phyloP scores from a whole-genome alignment of 1,284 basidiomycete species.

The Tylopilus sp. region DNA sequence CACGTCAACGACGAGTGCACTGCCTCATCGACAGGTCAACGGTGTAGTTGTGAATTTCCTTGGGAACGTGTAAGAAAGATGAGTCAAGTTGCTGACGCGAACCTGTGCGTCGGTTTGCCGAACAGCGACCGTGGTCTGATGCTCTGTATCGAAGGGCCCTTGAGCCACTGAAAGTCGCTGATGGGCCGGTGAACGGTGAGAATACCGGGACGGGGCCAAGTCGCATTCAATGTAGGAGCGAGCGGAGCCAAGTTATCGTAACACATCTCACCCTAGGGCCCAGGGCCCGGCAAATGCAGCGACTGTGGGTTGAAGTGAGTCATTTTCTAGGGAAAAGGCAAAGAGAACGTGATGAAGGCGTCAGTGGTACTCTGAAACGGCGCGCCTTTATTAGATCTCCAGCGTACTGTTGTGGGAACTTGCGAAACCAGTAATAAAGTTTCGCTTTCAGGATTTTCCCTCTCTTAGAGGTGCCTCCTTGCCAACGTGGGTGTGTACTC shows the following conservation, averaged over 20 bases:
- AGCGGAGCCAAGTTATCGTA: not conserved
- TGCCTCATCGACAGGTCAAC: not conserved
- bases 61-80: conserved; percentile 6
- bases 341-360: not conserved
- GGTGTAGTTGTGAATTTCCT: conserved; percentile 2
- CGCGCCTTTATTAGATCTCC: not conserved
- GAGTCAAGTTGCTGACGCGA: conserved; percentile 27
- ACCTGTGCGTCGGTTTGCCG: conserved; percentile 8
- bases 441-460: not conserved
- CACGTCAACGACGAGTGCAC: not conserved
- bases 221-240: not conserved
- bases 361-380: conserved; percentile 4
- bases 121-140: conserved; percentile 13
- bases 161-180: conserved; percentile 1
- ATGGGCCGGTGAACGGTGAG: conserved; percentile 4
- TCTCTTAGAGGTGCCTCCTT: not conserved
- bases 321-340: not conserved
- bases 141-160: conserved; percentile 6
- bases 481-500: not conserved
- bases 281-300: too few species aligned
- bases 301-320: not conserved
- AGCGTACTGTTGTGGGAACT: conserved; percentile 4
- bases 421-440: not conserved
- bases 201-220: not conserved
- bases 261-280: not conserved